Evolutionary conservation across 1,139 yeast genomes (phyloP).

Genomic region (Zygoascus meyerae): DNA sequence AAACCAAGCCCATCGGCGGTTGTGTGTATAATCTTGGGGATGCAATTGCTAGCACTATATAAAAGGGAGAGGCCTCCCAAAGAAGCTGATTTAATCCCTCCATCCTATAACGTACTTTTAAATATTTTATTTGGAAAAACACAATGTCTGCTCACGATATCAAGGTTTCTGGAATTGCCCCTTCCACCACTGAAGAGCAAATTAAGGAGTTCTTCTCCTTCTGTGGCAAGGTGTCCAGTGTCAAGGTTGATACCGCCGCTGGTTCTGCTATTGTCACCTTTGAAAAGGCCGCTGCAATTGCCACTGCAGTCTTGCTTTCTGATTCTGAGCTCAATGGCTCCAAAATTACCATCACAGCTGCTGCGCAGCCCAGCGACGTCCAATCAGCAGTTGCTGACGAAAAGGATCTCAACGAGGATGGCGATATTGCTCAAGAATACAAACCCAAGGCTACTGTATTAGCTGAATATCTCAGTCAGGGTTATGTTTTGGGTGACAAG

Average conservation of each 20-base stretch:
- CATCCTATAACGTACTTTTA: no score
- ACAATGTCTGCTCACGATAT: constrained; percentile 13
- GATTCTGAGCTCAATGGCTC: constrained; percentile 68
- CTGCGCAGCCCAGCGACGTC: constrained; percentile 29
- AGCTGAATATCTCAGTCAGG: constrained; percentile 70
- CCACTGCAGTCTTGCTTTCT: constrained; percentile 66
- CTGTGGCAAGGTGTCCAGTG: constrained; percentile 60
- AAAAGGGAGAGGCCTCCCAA: no score
- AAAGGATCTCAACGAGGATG: constrained; percentile 12
- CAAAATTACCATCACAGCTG: constrained; percentile 42
- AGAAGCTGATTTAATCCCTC: no score
- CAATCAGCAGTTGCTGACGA: constrained; percentile 23
- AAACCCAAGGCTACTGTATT: constrained; percentile 72
- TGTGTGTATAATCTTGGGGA: no score
- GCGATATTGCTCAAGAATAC: constrained; percentile 64
- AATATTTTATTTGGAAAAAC: no score
- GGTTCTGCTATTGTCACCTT: constrained; percentile 44
- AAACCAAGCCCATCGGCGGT: no score
- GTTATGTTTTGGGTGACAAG: constrained; percentile 61
- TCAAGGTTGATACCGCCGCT: constrained; percentile 30
- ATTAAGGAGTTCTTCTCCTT: constrained; percentile 66
- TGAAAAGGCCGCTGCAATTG: constrained; percentile 55
- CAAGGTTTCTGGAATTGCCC: constrained; percentile 57
- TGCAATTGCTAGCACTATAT: no score
- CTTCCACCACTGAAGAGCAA: constrained; percentile 48